Evolutionary conservation across 139 green algal genomes (phyloP).

Genomic region (Tetraselmis striata): DNA sequence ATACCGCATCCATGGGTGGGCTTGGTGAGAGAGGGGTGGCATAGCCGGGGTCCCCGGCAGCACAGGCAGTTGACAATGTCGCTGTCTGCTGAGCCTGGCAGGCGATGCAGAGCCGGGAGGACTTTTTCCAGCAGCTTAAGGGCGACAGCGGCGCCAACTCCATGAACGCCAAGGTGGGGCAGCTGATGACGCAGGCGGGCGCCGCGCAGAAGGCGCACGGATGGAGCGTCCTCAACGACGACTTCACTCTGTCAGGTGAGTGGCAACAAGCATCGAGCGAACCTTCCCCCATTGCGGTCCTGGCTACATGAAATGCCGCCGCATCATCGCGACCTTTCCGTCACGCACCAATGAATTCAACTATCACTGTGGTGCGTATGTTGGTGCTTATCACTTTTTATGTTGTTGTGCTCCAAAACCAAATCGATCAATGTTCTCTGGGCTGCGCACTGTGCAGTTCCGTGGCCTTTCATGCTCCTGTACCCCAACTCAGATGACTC

Average conservation of each 20-base stretch:
- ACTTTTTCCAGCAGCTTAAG: slow-evolving; percentile 8
- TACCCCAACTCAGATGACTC: slow-evolving; percentile 10
- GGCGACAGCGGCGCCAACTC: slow-evolving; percentile 1
- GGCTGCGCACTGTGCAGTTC: background rate
- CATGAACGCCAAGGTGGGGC: background rate
- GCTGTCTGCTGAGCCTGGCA: too few relatives aligned
- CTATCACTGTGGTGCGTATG: too few relatives aligned
- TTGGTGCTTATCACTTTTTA: too few relatives aligned
- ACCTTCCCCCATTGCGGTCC: too few relatives aligned
- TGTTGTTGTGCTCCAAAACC: background rate
- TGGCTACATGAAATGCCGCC: too few relatives aligned
- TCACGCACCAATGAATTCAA: too few relatives aligned
- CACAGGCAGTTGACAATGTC: too few relatives aligned
- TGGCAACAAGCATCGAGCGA: too few relatives aligned
- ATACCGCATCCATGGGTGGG: too few relatives aligned
- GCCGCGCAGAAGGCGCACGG: background rate
- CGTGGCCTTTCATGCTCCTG: background rate
- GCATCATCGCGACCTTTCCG: too few relatives aligned
- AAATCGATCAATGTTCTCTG: background rate
- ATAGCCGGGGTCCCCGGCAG: too few relatives aligned
- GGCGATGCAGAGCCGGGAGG: background rate
- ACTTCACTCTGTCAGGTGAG: background rate
- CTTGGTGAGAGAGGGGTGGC: too few relatives aligned
- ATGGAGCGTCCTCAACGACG: slow-evolving; percentile 2
- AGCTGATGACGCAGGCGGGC: background rate